Evolutionary conservation across 768 basidiomycete genomes (phyloP), one percentile per base, ranked within the genome.

Genomic region (Cystobasidium tubakii): DNA sequence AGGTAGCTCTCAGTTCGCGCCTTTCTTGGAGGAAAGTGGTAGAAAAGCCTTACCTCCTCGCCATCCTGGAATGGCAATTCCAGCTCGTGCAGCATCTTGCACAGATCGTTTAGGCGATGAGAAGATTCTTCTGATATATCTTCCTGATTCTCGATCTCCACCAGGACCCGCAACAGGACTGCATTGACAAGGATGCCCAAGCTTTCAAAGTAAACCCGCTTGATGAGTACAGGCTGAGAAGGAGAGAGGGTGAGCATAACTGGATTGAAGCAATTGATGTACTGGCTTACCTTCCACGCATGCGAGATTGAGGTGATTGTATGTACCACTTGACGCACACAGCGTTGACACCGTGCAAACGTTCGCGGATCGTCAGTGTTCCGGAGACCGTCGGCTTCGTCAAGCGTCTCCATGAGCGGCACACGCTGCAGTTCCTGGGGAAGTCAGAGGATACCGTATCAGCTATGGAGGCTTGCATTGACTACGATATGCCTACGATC

Each of bases 51-150:
- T 44, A 76, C 77, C 43, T 57, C 55, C 31, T 66, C 74, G 1
- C 62, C 77, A 17, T 75, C 75, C 27, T 65, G 72, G 66, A 83
- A 83, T 3, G 81, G 73, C n/a, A 74, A 75, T 74, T 83, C 83
- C 27, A 84, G 76, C 31, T 79, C 80, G 43, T 81, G 78, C 3
- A 83, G 64, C 43, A 80, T 73, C 74, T 80, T 81, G 76, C 82
- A 80, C 1, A 83, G 75, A 65, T 81, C 79, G 67, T 81, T 82
- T 9, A 84, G 76, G 19, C 80, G 63, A 33, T 81, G 79, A 15
- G 81, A 82, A 67, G 83, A 82, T 13, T 80, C 78, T 53, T 82
- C 83, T 2, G 82, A 82, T 64, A 84, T 84, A 77, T 84, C 83
- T 25, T 71, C 67, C 23, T 82, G 75, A 12, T 78, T 78, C 66